These are phyloP conservation scores for Termitomyces sp. DNA, from an alignment of 768 basidiomycete genomes.

Conservation along the genomic window DNA sequence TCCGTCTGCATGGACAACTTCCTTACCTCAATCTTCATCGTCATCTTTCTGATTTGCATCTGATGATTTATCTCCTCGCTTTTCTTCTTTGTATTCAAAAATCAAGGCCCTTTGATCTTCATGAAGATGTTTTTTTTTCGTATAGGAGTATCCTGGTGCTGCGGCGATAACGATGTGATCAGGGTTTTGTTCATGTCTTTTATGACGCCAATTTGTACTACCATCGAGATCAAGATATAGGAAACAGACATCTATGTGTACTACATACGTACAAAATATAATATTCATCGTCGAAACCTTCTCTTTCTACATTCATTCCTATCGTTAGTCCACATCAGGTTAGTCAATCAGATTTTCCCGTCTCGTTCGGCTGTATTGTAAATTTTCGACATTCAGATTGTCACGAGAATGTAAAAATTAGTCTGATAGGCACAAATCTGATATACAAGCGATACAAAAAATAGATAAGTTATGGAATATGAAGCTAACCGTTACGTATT, in stretches of 20 bases:
- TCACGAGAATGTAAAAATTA: neutral
- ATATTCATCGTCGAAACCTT: neutral
- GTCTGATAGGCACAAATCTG: neutral
- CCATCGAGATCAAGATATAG: neutral
- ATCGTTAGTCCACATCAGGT: too few relatives aligned
- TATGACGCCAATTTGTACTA: neutral
- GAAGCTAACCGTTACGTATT: neutral
- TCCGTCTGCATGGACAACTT: conserved; percentile 9
- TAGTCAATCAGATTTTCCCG: too few relatives aligned
- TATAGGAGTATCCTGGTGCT: neutral
- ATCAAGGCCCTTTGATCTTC: neutral
- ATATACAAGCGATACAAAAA: neutral
- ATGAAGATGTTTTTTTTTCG: neutral
- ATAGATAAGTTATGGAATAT: neutral
- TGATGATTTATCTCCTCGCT: neutral
- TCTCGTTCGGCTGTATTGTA: too few relatives aligned
- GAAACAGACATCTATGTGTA: conserved; percentile 7
- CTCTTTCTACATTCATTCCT: neutral
- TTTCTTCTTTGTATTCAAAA: conserved; percentile 9
- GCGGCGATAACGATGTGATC: too few relatives aligned
- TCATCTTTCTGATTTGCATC: neutral
- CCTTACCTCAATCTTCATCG: neutral
- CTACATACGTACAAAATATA: neutral
- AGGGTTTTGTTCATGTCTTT: neutral
- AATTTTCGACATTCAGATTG: neutral